Conservation (phyloP, 352 stramenopile genomes). For the Thraustochytrium striatum region DNA sequence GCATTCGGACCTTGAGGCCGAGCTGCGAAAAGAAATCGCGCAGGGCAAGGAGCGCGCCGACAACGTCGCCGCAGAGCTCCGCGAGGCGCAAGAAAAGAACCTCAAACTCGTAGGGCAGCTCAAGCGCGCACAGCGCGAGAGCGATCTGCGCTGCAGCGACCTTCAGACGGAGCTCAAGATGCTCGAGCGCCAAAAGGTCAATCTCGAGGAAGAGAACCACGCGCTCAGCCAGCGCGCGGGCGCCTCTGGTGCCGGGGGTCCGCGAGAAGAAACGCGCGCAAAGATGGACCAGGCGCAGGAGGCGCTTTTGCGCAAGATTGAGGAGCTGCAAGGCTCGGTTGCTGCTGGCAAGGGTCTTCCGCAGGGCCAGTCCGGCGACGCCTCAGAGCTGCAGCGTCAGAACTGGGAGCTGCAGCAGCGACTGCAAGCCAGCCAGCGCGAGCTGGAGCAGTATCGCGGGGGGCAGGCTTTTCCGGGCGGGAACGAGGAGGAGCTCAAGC, state of each 20-base stretch:
- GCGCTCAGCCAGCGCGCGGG: background rate
- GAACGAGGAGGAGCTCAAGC: slow-evolving; percentile 6
- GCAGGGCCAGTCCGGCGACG: background rate
- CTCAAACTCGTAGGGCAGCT: background rate
- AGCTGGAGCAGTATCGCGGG: background rate
- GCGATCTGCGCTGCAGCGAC: background rate
- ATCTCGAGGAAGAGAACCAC: slow-evolving; percentile 41
- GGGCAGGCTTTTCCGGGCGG: background rate
- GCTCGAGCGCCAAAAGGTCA: slow-evolving; percentile 42
- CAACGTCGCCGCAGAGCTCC: background rate
- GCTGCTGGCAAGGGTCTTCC: too few species aligned
- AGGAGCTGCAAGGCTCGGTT: slow-evolving; percentile 17
- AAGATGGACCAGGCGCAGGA: slow-evolving; percentile 31
- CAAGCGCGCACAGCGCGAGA: slow-evolving; percentile 25
- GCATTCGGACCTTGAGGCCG: slow-evolving; percentile 9
- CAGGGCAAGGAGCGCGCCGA: background rate
- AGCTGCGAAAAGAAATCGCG: background rate
- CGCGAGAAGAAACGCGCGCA: background rate
- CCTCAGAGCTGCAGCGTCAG: background rate
- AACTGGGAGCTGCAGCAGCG: slow-evolving; percentile 30
- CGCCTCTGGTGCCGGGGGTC: background rate
- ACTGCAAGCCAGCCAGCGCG: background rate
- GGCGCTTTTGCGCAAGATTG: background rate
- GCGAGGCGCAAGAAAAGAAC: slow-evolving; percentile 30
- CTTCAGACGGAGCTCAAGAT: slow-evolving; percentile 40